phyloP scores from a whole-genome alignment of 1,284 basidiomycete genomes.

The Baeospora myosura region DNA sequence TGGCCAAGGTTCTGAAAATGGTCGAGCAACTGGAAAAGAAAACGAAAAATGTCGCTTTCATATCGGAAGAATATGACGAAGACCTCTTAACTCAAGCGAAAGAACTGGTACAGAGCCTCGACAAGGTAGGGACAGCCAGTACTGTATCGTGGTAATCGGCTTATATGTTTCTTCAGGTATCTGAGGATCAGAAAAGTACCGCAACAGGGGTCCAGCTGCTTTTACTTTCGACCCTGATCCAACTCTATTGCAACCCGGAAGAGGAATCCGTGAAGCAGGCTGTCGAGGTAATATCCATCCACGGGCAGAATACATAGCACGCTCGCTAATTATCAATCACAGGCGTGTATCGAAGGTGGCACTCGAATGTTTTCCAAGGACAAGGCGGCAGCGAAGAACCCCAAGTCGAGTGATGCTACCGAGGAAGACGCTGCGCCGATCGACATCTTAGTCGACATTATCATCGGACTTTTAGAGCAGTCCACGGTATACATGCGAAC shows the following conservation, averaged over 20 bases:
- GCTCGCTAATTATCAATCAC: slow-evolving; percentile 7
- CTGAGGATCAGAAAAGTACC: slow-evolving; percentile 42
- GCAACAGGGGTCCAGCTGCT: slow-evolving; percentile 67
- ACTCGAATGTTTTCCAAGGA: slow-evolving; percentile 40
- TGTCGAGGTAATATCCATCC: slow-evolving; percentile 46
- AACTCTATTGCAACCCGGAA: slow-evolving; percentile 56
- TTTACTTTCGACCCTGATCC: slow-evolving; percentile 60
- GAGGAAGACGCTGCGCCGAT: slow-evolving; percentile 35
- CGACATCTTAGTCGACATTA: slow-evolving; percentile 80
- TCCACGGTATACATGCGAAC: slow-evolving; percentile 79
- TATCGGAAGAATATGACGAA: slow-evolving; percentile 51
- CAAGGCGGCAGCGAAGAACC: slow-evolving; percentile 21
- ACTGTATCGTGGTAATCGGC: not conserved
- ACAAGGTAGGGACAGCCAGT: slow-evolving; percentile 28
- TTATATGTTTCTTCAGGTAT: slow-evolving; percentile 27
- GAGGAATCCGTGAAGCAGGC: slow-evolving; percentile 33
- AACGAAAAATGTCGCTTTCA: slow-evolving; percentile 57
- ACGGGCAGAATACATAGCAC: not conserved
- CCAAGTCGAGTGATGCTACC: too few species aligned
- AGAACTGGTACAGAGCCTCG: slow-evolving; percentile 39
- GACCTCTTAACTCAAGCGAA: slow-evolving; percentile 41
- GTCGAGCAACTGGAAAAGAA: slow-evolving; percentile 62
- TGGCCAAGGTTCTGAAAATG: slow-evolving; percentile 57
- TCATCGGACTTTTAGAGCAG: slow-evolving; percentile 86
- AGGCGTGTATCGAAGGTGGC: slow-evolving; percentile 50